Percentiles rank a stretch among this genome's conserved stretches.
These are phyloP conservation scores for Penicillium sp. DNA, from an alignment of 2,329 filamentous ascomycete genomes.

Conservation along the genomic window DNA sequence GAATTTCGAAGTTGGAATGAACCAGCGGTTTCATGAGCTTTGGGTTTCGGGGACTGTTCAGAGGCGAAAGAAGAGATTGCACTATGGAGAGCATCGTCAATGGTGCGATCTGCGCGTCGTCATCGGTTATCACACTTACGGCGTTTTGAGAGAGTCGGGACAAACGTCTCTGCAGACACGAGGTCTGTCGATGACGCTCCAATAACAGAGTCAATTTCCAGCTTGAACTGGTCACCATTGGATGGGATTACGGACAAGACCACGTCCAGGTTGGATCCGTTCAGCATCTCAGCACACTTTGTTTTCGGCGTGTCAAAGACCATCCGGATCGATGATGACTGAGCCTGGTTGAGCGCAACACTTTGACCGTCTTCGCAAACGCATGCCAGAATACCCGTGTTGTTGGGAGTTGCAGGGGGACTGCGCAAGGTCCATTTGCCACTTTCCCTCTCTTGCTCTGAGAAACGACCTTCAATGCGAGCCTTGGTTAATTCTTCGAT, in stretches of 20 bases:
- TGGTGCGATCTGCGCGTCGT: neutral
- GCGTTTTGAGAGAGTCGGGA: conserved; percentile 73
- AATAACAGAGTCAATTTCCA: conserved; percentile 66
- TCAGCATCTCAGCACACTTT: conserved; percentile 31
- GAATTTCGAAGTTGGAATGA: conserved; percentile 74
- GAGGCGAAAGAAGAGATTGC: conserved; percentile 68
- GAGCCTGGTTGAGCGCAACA: conserved; percentile 53
- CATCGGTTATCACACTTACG: conserved; percentile 52
- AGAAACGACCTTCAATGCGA: conserved; percentile 79
- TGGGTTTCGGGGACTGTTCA: conserved; percentile 62
- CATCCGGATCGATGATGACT: conserved; percentile 37
- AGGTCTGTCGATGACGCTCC: conserved; percentile 74
- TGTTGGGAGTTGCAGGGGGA: conserved; percentile 60
- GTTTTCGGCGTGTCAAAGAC: conserved; percentile 40
- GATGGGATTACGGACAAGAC: conserved; percentile 69
- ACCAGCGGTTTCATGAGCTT: conserved; percentile 64
- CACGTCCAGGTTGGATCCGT: conserved; percentile 42
- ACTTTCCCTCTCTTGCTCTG: conserved; percentile 79
- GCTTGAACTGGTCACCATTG: conserved; percentile 60
- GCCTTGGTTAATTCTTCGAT: conserved; percentile 86
- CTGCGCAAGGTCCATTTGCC: conserved; percentile 78
- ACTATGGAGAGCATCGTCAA: conserved; percentile 51
- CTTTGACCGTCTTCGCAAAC: conserved; percentile 48
- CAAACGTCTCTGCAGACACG: conserved; percentile 69
- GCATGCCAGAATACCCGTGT: conserved; percentile 53